These are phyloP conservation scores for Paraleonurus japonicus DNA, from an alignment of 257 asterid genomes.

Conservation along the genomic window DNA sequence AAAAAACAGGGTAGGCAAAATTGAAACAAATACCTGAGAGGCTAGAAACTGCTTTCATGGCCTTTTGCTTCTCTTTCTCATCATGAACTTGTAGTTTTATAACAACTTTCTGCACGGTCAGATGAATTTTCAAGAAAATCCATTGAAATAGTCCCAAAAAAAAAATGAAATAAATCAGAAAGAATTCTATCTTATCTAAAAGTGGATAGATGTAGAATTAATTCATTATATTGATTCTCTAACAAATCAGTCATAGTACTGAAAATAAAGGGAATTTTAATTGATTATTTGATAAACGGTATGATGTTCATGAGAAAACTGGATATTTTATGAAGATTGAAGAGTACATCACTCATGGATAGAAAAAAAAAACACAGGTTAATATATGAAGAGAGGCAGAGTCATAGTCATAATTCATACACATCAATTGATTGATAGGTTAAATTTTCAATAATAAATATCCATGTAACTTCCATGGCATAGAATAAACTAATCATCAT, in stretches of 20 bases:
- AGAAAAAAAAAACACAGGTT: too few relatives aligned
- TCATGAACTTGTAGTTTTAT: conserved; percentile 42
- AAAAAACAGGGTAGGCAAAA: too few relatives aligned
- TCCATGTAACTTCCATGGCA: conserved; percentile 23
- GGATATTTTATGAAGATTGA: not conserved
- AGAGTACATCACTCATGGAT: too few relatives aligned
- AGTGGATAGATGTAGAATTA: too few relatives aligned
- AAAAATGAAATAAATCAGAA: not conserved
- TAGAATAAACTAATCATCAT: not conserved
- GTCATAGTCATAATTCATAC: not conserved
- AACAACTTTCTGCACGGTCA: conserved; percentile 53
- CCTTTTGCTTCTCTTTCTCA: conserved; percentile 55
- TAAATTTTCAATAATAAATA: conserved; percentile 11
- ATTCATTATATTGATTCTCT: too few relatives aligned
- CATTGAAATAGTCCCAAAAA: not conserved
- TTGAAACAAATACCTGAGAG: conserved; percentile 33
- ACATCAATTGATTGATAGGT: not conserved
- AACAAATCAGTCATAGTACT: not conserved
- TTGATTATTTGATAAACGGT: not conserved
- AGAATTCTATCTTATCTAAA: too few relatives aligned
- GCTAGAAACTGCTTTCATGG: conserved; percentile 63
- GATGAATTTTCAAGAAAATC: not conserved
- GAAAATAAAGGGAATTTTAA: not conserved
- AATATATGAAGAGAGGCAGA: not conserved
- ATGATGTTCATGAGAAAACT: not conserved